Evolutionary conservation across 305 asterid genomes (phyloP), one percentile per base, ranked within the genome.

Genomic region (Rubia tinctorum): DNA sequence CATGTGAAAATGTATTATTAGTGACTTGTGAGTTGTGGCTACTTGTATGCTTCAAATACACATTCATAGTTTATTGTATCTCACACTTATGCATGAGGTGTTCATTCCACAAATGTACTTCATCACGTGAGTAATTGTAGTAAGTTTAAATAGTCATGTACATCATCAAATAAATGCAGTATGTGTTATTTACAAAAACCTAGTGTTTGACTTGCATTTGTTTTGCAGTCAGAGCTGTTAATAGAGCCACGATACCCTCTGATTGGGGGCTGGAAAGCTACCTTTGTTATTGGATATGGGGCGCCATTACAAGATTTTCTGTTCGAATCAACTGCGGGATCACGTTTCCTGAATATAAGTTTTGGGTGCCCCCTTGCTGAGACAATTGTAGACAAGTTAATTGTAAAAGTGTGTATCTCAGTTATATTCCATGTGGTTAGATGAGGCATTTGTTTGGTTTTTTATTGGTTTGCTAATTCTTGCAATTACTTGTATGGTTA

Each of bases 181-280:
- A 5, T 64, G 59, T 53, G 2, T 17, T 53, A 34, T 30, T 34
- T n/a, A 40, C 55, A 14, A 42, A 42, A 12, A n/a, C 14, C 30
- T 25, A 9, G n/a, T 61, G 61, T 47, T 61, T 62, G 23, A 51
- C 65, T 78, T 43, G 20, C 23, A 55, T 69, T 69, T 55, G 65
- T 60, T 70, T 60, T 84, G 86, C 95, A 91, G 98, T 90, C 99
- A 6, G 99, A 95, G 85, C 80, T 95, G 83, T 80, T 90, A 63
- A 89, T 95, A 71, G 97, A 92, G 81, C 99, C 99, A 59, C 91
- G 98, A 22, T 95, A 95, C 81, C 99, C 99, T 74, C 78, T 95
- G 82, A 87, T 95, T 85, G 99, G 99, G 64, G 99, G 99, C 78
- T 95, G 99, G 99, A 95, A 90, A 89, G 84, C 99, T 75, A 90